Evolutionary conservation across 75 land plant genomes (phyloP).

Genomic region (Cupressus sempervirens): DNA sequence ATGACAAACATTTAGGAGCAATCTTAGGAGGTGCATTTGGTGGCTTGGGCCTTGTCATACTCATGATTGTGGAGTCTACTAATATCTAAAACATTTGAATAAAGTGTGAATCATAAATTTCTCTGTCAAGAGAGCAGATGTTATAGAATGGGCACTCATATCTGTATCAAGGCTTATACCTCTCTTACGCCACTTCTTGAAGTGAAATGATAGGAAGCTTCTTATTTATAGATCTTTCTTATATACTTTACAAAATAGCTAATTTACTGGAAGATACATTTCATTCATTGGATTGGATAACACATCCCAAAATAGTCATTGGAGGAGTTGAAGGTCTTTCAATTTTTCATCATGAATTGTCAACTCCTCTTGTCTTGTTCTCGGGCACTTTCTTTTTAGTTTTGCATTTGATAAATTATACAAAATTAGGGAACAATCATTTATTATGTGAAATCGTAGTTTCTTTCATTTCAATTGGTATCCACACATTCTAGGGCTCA

Average conservation of each 20-base stretch:
- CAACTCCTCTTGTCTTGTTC: slow-evolving; percentile 85
- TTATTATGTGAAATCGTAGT: neutral
- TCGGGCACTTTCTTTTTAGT: slow-evolving; percentile 53
- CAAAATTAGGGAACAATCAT: neutral
- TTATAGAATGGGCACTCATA: slow-evolving; percentile 89
- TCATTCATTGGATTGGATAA: slow-evolving; percentile 92
- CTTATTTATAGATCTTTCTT: slow-evolving; percentile 79
- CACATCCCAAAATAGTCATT: slow-evolving; percentile 78
- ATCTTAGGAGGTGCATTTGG: slow-evolving; percentile 70
- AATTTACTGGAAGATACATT: slow-evolving; percentile 46
- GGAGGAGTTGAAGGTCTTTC: slow-evolving; percentile 84
- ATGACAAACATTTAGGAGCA: slow-evolving; percentile 22
- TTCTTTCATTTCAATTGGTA: neutral
- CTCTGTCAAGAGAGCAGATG: slow-evolving; percentile 27
- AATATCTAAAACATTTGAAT: slow-evolving; percentile 12
- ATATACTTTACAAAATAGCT: slow-evolving; percentile 58
- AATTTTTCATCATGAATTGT: slow-evolving; percentile 84
- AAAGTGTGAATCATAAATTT: slow-evolving; percentile 19
- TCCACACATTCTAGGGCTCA: neutral
- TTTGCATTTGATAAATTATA: neutral
- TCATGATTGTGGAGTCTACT: slow-evolving; percentile 28
- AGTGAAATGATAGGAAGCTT: slow-evolving; percentile 72
- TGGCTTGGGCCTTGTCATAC: slow-evolving; percentile 47
- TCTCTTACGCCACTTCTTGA: slow-evolving; percentile 81
- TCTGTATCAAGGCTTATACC: slow-evolving; percentile 75